phyloP scores from a whole-genome alignment of 2,329 filamentous ascomycete genomes.

The Colletotrichum australisinense region DNA sequence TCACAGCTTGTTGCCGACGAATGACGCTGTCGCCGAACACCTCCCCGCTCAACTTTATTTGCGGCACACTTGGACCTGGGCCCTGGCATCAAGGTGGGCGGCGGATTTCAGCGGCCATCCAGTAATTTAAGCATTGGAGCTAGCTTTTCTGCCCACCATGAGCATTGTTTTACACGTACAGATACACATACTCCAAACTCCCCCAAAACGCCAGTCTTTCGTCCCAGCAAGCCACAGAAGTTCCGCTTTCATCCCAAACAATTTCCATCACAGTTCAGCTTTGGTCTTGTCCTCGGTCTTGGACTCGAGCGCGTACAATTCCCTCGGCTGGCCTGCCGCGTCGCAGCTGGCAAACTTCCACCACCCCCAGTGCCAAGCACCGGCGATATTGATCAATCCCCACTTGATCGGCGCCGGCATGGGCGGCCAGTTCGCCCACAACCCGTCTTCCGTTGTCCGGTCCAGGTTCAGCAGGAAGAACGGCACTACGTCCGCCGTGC shows the following conservation, averaged over 20 bases:
- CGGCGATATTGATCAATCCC: conserved; percentile 69
- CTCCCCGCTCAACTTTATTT: background rate
- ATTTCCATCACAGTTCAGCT: conserved; percentile 7
- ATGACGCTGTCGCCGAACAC: conserved; percentile 2
- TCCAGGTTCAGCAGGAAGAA: conserved; percentile 75
- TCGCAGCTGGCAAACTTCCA: conserved; percentile 77
- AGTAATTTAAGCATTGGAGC: conserved; percentile 1
- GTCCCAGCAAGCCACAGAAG: background rate
- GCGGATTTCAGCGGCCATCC: background rate
- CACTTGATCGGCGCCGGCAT: conserved; percentile 71
- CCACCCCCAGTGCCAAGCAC: conserved; percentile 65
- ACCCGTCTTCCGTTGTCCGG: conserved; percentile 66
- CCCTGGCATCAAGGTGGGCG: background rate
- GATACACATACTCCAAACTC: background rate
- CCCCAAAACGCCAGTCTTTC: conserved; percentile 3
- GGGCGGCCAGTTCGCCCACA: conserved; percentile 73
- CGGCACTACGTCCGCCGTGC: conserved; percentile 68
- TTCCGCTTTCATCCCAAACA: background rate
- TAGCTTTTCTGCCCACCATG: conserved; percentile 8
- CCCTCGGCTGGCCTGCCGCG: conserved; percentile 60
- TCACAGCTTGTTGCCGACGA: conserved; percentile 15
- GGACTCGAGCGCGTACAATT: conserved; percentile 60
- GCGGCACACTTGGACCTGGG: background rate
- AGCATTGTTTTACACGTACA: conserved; percentile 24
- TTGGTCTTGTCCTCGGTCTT: conserved; percentile 20